Percentiles rank a stretch among this genome's conserved stretches.
These are phyloP conservation scores for Naganishia sp. DNA, from an alignment of 1,284 basidiomycete species.

Conservation along the genomic window DNA sequence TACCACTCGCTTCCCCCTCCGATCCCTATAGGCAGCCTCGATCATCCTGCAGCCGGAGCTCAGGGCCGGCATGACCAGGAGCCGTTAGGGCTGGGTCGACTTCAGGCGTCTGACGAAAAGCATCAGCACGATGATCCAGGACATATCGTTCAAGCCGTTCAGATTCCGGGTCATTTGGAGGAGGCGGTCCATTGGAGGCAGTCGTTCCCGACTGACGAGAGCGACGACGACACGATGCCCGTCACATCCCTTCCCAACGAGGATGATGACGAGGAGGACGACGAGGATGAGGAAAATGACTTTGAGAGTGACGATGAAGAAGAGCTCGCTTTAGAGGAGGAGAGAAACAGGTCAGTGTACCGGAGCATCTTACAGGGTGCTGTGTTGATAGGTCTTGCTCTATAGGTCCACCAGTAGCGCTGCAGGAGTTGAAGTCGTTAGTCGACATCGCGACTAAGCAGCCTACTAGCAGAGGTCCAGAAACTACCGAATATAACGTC, in stretches of 20 bases:
- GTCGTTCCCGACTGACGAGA: conserved; percentile 23
- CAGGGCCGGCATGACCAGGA: background rate
- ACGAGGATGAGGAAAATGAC: conserved; percentile 45
- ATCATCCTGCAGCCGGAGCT: background rate
- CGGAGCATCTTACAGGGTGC: background rate
- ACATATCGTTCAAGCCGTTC: conserved; percentile 31
- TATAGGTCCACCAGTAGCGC: conserved; percentile 42
- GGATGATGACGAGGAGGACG: conserved; percentile 42
- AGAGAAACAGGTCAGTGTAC: conserved; percentile 15
- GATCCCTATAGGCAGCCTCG: background rate
- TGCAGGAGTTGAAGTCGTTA: conserved; percentile 50
- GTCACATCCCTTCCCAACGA: conserved; percentile 37
- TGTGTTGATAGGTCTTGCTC: background rate
- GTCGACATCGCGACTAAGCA: conserved; percentile 42
- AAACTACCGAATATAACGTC: no score
- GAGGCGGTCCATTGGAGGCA: conserved; percentile 25
- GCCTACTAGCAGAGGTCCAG: background rate
- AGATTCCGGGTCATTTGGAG: conserved; percentile 32
- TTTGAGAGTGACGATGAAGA: conserved; percentile 49
- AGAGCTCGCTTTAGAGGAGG: conserved; percentile 31
- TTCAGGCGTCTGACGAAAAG: conserved; percentile 11
- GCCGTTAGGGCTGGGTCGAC: conserved; percentile 6
- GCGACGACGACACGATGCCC: conserved; percentile 26
- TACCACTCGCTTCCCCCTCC: conserved; percentile 4
- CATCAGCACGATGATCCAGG: conserved; percentile 19